Conservation (phyloP, 768 basidiomycete genomes). For the Phallus indusiatus region DNA sequence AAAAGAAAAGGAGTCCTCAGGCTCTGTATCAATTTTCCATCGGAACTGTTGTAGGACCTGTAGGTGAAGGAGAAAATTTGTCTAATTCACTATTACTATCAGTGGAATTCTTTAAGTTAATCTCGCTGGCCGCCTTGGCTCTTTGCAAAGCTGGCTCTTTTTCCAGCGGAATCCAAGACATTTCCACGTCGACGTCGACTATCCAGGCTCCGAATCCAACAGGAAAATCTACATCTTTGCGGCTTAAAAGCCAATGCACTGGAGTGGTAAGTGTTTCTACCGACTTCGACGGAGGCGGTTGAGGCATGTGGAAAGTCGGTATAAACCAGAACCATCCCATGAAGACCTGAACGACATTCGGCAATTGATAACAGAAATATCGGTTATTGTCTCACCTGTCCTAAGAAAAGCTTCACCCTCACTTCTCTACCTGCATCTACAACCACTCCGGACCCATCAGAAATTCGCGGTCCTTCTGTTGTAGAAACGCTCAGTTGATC, state of each 20-base stretch:
- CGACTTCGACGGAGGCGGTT: conserved; percentile 32
- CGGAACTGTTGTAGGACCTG: too few species aligned
- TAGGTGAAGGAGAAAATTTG: too few species aligned
- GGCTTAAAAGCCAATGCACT: conserved; percentile 15
- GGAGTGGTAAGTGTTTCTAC: conserved; percentile 9
- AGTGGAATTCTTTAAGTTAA: too few species aligned
- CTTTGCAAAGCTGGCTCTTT: background rate
- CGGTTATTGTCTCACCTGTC: conserved; percentile 37
- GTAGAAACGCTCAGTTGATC: background rate
- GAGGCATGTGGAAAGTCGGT: conserved; percentile 70
- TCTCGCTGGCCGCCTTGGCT: too few species aligned
- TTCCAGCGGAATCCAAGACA: conserved; percentile 35
- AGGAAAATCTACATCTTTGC: conserved; percentile 69
- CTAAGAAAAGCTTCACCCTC: conserved; percentile 62
- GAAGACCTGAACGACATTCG: conserved; percentile 39
- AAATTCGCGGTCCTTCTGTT: conserved; percentile 1
- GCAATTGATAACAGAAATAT: conserved; percentile 5
- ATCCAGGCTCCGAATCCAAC: conserved; percentile 61
- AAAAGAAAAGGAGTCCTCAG: too few species aligned
- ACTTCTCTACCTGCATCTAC: conserved; percentile 62
- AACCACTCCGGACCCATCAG: conserved; percentile 34
- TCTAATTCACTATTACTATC: too few species aligned
- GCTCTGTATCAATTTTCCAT: too few species aligned
- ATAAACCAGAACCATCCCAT: conserved; percentile 86
- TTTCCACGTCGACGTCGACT: conserved; percentile 53